Percentiles rank a stretch among this genome's conserved stretches.
Evolutionary conservation across 73 alveolate genomes (phyloP).

Genomic region (Tetrahymena borealis): DNA sequence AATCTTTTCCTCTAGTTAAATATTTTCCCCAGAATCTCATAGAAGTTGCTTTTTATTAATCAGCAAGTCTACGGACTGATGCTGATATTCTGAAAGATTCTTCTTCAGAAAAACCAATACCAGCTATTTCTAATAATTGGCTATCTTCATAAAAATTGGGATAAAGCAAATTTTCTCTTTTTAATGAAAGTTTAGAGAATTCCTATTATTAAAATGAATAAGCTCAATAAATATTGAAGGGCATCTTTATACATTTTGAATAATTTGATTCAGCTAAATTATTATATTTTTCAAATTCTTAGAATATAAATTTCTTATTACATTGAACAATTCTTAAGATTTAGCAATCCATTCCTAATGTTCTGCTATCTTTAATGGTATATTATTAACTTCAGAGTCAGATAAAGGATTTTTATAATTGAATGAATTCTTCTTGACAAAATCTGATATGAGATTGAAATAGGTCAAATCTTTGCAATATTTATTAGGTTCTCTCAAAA

Average conservation of each 20-base stretch:
- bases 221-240: too few species aligned
- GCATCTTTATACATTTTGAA: too few species aligned
- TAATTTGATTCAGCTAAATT: too few species aligned
- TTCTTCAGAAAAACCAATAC: constrained; percentile 79
- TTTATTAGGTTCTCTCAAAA: neutral
- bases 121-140: constrained; percentile 70
- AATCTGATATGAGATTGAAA: constrained; percentile 24
- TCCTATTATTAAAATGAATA: neutral
- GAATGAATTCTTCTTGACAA: constrained; percentile 40
- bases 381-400: constrained; percentile 39
- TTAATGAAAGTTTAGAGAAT: neutral
- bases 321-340: constrained; percentile 7
- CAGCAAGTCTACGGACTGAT: constrained; percentile 34
- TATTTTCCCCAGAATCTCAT: constrained; percentile 93
- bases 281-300: too few species aligned
- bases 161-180: neutral
- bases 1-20: constrained; percentile 81
- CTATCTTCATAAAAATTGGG: constrained; percentile 51
- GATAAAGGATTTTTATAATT: constrained; percentile 23
- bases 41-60: constrained; percentile 6
- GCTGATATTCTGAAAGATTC: constrained; percentile 56
- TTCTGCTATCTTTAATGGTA: constrained; percentile 24
- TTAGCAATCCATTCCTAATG: constrained; percentile 33
- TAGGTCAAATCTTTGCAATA: constrained; percentile 10
- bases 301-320: neutral